Percentiles rank a stretch among this genome's conserved stretches.
These are phyloP conservation scores for Trypethelium eluteriae DNA, from an alignment of 495 filamentous ascomycete species.

Conservation along the genomic window DNA sequence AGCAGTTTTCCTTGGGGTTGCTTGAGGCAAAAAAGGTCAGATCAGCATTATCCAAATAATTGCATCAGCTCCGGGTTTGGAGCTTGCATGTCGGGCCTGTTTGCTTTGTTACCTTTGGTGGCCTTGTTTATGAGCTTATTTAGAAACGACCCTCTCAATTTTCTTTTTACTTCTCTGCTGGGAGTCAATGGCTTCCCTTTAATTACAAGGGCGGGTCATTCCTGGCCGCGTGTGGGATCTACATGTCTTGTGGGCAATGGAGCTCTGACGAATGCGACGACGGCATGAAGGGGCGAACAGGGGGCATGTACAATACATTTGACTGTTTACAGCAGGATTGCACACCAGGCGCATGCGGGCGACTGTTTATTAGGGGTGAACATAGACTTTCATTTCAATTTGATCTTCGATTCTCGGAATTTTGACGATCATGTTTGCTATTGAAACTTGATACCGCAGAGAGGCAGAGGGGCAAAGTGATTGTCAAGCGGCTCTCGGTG, in stretches of 20 bases:
- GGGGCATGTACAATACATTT: constrained; percentile 11
- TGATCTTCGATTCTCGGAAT: neutral
- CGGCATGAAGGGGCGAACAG: neutral
- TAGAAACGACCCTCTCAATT: neutral
- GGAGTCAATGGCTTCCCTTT: neutral
- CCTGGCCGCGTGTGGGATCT: neutral
- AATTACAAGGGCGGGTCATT: neutral
- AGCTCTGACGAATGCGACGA: constrained; percentile 12
- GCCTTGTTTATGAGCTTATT: constrained; percentile 3
- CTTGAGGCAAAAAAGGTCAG: constrained; percentile 2
- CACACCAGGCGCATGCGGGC: neutral
- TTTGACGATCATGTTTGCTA: too few species aligned
- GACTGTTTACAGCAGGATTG: too few species aligned
- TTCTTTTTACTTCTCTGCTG: neutral
- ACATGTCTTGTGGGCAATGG: constrained; percentile 2
- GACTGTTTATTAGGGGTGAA: neutral
- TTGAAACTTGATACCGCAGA: too few species aligned
- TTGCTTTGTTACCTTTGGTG: neutral
- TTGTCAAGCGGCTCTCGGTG: too few species aligned
- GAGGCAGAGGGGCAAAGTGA: too few species aligned
- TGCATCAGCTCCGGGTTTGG: constrained; percentile 6
- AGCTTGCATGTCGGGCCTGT: neutral
- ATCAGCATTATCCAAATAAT: neutral
- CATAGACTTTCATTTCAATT: neutral
- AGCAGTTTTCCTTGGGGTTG: constrained; percentile 3